Conservation (phyloP, 805 yeast genomes). For the Candida easanensis region DNA sequence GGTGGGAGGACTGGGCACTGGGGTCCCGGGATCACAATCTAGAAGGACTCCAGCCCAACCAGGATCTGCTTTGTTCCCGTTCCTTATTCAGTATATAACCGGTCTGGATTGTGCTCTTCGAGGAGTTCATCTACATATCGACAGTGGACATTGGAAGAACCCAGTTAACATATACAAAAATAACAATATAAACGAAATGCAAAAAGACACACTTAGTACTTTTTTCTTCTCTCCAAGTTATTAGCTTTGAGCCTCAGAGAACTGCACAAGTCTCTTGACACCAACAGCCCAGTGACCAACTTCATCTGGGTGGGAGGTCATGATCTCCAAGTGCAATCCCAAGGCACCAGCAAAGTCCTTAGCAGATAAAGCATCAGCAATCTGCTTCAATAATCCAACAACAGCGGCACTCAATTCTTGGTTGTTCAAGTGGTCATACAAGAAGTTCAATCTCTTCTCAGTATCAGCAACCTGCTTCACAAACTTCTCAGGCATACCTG, state of each 20-base stretch:
- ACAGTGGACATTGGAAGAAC: too few species aligned
- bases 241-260: constrained; percentile 42
- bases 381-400: constrained; percentile 46
- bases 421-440: constrained; percentile 76
- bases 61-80: too few species aligned
- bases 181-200: too few species aligned
- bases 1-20: too few species aligned
- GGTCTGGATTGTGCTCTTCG: too few species aligned
- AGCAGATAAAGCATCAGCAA: constrained; percentile 45
- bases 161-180: too few species aligned
- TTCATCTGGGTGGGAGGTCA: constrained; percentile 64
- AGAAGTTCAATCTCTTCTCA: constrained; percentile 72
- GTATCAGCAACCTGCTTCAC: constrained; percentile 74
- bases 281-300: constrained; percentile 94
- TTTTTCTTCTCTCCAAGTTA: not conserved
- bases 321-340: constrained; percentile 52
- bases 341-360: constrained; percentile 62
- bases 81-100: too few species aligned
- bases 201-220: not conserved
- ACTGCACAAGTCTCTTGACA: constrained; percentile 79
- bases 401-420: constrained; percentile 62
- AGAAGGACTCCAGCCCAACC: too few species aligned
- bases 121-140: too few species aligned
- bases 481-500: constrained; percentile 75
- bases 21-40: too few species aligned